Conservation (phyloP, 2,329 filamentous ascomycete genomes). For the Sclerotinia minor region DNA sequence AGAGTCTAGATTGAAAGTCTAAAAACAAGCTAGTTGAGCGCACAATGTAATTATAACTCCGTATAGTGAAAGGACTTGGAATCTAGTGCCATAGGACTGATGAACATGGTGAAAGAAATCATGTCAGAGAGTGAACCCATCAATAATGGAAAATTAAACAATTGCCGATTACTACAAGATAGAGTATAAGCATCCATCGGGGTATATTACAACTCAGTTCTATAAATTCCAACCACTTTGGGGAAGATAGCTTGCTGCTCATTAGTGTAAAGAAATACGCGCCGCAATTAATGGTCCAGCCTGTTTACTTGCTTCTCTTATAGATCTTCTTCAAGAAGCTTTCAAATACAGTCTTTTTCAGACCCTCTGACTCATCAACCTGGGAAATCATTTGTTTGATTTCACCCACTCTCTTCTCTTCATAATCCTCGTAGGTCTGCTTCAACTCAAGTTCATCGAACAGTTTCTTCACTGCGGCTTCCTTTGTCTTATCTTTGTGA, state of each 20-base stretch:
- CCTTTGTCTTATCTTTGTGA: conserved; percentile 79
- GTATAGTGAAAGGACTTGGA: background rate
- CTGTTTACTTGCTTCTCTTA: conserved; percentile 87
- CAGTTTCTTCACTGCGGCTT: conserved; percentile 83
- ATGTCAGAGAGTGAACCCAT: background rate
- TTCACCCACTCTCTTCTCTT: conserved; percentile 82
- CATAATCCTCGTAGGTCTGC: conserved; percentile 81
- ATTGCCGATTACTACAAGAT: background rate
- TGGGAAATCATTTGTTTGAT: conserved; percentile 72
- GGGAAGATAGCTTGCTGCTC: background rate
- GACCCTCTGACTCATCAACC: conserved; percentile 80
- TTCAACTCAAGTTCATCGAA: conserved; percentile 85
- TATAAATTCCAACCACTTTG: conserved; percentile 9
- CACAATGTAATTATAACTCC: background rate
- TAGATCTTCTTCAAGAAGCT: conserved; percentile 95
- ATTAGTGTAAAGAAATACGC: conserved; percentile 7
- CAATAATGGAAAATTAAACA: background rate
- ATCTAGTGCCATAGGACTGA: background rate
- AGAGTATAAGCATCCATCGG: background rate
- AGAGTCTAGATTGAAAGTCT: background rate
- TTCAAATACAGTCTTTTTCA: conserved; percentile 90
- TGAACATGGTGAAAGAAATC: background rate
- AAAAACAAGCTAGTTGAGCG: background rate
- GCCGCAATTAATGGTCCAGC: background rate
- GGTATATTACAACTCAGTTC: conserved; percentile 17